Evolutionary conservation across 2,329 filamentous ascomycete species (phyloP), one percentile per base, ranked within the genome.

Genomic region (Alternaria sp.): DNA sequence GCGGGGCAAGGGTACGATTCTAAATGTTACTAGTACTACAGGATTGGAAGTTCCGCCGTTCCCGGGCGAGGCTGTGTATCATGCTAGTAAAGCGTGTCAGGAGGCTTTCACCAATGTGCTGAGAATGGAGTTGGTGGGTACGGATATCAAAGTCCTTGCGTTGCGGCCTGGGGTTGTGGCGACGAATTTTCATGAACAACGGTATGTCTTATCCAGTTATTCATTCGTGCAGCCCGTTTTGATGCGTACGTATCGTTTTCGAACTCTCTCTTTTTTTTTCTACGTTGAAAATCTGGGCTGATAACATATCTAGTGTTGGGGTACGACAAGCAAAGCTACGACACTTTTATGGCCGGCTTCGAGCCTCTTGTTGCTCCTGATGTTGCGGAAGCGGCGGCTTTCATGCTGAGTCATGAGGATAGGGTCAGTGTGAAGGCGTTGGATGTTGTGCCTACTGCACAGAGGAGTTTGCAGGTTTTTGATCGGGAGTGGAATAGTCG

Each of bases 21-120:
- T 84, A 0, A 84, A 84, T 59, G 69, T 84, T 11, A 81, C 82
- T 0, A 82, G 79, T 0, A 76, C 77, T 0, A 84, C 82, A 0
- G 82, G 73, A 0, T 70, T 84, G 0, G 82, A 83, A 57, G 77
- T 78, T 0, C 82, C 82, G 0, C 82, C 82, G 0, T 84, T 84
- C 50, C 72, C 79, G 0, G 81, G 82, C 11, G 82, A 84, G 61
- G 78, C 80, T 0, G 80, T 84, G 8, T 82, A 83, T 53, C 81
- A 83, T 57, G 75, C 81, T 4, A 79, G 72, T 60, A 83, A 83
- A 61, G 80, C 81, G 0, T 75, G 72, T 3, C 80, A 82, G 51
- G 82, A 84, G 54, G 82, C 71, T 0, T 84, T 85, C 60, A 80
- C 80, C 0, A 83, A 85, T 54, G 76, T 77, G 1, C 73, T 85